Percentiles rank a stretch among this genome's conserved stretches.
Conservation (phyloP, 495 filamentous ascomycete species). For the Trichoderma orchidacearum region DNA sequence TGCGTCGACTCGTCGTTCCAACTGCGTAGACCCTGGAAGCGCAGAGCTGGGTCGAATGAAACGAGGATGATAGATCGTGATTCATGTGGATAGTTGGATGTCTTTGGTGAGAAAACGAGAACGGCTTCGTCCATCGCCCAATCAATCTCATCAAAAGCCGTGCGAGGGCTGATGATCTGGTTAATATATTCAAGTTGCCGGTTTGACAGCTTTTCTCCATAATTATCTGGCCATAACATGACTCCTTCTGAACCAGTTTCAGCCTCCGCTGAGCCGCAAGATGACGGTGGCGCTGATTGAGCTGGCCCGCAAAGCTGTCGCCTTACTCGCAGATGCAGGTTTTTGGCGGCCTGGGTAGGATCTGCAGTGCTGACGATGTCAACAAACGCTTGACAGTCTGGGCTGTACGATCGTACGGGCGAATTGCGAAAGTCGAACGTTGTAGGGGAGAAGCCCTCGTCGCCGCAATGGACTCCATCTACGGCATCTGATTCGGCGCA, state of each 20-base stretch:
- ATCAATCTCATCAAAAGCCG: conserved; percentile 29
- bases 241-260: background rate
- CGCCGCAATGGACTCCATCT: conserved; percentile 13
- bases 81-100: background rate
- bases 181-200: conserved; percentile 28
- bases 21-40: conserved; percentile 5
- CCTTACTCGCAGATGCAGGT: background rate
- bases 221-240: background rate
- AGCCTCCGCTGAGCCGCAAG: background rate
- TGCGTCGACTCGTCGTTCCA: conserved; percentile 7
- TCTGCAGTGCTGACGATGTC: conserved; percentile 48
- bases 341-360: background rate
- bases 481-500: background rate
- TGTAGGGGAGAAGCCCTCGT: conserved; percentile 22
- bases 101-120: conserved; percentile 31
- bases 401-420: conserved; percentile 45
- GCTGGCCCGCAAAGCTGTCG: conserved; percentile 11
- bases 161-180: conserved; percentile 42
- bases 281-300: background rate
- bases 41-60: conserved; percentile 44
- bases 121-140: conserved; percentile 50
- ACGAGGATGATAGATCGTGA: conserved; percentile 38
- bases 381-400: conserved; percentile 43
- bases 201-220: background rate
- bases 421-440: conserved; percentile 44